Percentiles rank a stretch among this genome's conserved stretches.
Conservation (phyloP, 192 early-diverging fungal species). For the Oehlia diaphana region DNA sequence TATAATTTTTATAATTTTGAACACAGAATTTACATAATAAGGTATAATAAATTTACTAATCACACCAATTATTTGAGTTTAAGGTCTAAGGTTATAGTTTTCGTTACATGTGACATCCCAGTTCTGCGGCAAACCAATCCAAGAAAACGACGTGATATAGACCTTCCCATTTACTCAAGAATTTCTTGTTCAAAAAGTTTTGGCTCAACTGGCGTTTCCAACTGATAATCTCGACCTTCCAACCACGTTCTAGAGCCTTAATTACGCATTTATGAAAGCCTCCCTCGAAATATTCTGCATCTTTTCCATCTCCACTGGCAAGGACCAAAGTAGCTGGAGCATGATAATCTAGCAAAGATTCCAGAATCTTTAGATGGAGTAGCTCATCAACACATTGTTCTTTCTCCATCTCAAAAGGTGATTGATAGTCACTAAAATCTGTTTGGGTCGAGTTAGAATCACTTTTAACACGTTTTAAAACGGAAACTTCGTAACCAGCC, state of each 20-base stretch:
- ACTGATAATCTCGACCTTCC: constrained; percentile 49
- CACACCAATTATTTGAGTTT: background rate
- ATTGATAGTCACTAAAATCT: background rate
- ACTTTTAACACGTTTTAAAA: constrained; percentile 39
- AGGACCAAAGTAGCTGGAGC: constrained; percentile 45
- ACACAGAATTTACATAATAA: background rate
- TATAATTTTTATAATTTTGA: background rate
- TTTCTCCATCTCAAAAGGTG: constrained; percentile 12
- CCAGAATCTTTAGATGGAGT: constrained; percentile 49
- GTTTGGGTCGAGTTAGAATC: background rate
- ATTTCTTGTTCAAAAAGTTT: constrained; percentile 27
- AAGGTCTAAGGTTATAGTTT: background rate
- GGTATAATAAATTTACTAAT: background rate
- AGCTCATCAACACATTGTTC: constrained; percentile 52
- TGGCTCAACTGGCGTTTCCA: constrained; percentile 47
- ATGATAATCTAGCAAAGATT: constrained; percentile 41
- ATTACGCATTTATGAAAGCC: constrained; percentile 43
- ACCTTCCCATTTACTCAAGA: constrained; percentile 27
- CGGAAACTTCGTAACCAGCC: constrained; percentile 39
- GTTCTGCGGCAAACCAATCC: constrained; percentile 32
- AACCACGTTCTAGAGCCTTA: constrained; percentile 43
- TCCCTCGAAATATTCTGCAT: constrained; percentile 46
- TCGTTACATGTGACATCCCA: constrained; percentile 17
- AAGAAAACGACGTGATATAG: constrained; percentile 30
- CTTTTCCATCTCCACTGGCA: constrained; percentile 46